Conservation (phyloP, 306 rosid species). For the Arachis stenosperma region DNA sequence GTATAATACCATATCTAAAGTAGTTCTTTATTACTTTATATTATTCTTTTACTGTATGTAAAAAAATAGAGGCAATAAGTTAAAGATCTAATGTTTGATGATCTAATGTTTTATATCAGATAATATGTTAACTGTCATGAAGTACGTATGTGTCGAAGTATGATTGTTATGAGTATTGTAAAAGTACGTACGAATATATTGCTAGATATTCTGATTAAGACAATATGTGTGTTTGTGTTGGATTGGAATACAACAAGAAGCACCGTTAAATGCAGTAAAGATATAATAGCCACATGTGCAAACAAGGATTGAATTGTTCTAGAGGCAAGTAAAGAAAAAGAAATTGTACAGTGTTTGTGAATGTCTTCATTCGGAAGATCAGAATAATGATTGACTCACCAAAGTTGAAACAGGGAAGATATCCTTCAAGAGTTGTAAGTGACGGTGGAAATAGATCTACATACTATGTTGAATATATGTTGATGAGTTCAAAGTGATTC, state of each 20-base stretch:
- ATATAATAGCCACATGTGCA: neutral
- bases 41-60: too few species aligned
- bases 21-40: too few species aligned
- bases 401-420: neutral
- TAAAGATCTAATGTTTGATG: too few species aligned
- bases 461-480: neutral
- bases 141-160: neutral
- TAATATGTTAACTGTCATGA: too few species aligned
- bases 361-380: neutral
- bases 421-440: neutral
- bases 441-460: neutral
- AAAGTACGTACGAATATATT: neutral
- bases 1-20: too few species aligned
- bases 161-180: neutral
- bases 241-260: neutral
- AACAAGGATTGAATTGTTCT: neutral
- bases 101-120: too few species aligned
- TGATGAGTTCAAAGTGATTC: constrained; percentile 5
- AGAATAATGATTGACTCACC: neutral
- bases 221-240: neutral
- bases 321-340: neutral
- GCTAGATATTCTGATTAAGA: neutral
- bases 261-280: neutral
- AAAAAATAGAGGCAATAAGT: too few species aligned
- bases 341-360: neutral